Evolutionary conservation across 169 alveolate species (phyloP), one percentile per base, ranked within the genome.

Genomic region (Cryptosporidium muris): DNA sequence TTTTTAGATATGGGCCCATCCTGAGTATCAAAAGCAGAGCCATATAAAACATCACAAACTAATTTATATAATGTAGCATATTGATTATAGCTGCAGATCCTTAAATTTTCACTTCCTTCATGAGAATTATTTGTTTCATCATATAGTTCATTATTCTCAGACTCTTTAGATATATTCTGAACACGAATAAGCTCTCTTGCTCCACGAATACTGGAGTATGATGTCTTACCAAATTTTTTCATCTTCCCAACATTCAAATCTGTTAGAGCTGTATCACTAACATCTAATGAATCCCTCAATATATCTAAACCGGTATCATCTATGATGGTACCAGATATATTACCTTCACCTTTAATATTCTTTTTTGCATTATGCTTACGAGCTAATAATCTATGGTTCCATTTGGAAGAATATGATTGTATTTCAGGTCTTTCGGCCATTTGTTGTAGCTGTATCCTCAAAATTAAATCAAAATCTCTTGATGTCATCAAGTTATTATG

Each of bases 341-440:
- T 68, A 25, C 63, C 9, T 9, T 38, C 34, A 5, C 64, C 85
- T n/a, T 63, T 47, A n/a, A 11, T 36, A 3, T 40, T 65, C 6
- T 58, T 11, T 1, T 14, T 66, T 38, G 60, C 11, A 47, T 74
- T 74, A 47, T 74, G 85, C 45, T 74, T 74, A 4, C 67, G 66
- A 42, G 85, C 85, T 8, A 74, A 51, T 8, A 74, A 49, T 43
- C 85, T 74, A 8, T 68, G 34, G 40, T 74, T 74, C 85, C 85
- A 74, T 43, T 74, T 74, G 12, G 85, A 74, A 9, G 85, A 74
- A 49, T 74, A 74, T 43, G 85, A 74, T 49, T 74, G 85, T 43
- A 74, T 74, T 74, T 74, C 85, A 25, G 85, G 85, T 14, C 85
- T 74, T 49, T 74, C 85, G 9, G 85, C 85, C 85, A 74, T 74